Evolutionary conservation across 495 filamentous ascomycete genomes (phyloP).

Genomic region (Annulohypoxylon stygium): DNA sequence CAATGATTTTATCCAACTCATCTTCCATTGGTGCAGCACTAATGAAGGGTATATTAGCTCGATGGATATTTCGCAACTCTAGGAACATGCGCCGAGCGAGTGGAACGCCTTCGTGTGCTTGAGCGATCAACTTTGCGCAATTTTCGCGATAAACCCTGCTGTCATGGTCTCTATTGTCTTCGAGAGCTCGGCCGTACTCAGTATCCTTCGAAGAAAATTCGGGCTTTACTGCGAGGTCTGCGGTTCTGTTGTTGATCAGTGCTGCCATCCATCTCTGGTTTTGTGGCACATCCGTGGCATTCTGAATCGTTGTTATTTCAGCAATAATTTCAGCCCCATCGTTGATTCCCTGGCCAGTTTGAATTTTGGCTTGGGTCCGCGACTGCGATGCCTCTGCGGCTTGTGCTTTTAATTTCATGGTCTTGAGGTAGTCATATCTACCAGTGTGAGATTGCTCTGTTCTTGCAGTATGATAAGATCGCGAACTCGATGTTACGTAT

Average conservation of each 20-base stretch:
- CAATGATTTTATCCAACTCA: neutral
- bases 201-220: conserved; percentile 5
- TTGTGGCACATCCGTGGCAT: neutral
- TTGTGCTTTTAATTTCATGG: conserved; percentile 4
- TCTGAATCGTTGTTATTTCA: neutral
- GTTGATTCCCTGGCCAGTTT: neutral
- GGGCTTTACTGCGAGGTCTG: neutral
- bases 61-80: conserved; percentile 14
- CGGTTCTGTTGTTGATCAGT: neutral
- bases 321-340: neutral
- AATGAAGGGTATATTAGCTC: conserved; percentile 7
- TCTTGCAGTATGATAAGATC: conserved; percentile 9
- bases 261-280: conserved; percentile 18
- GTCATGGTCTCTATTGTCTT: neutral
- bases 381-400: neutral
- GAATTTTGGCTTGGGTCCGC: neutral
- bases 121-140: neutral
- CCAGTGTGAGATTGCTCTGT: conserved; percentile 5
- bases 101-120: conserved; percentile 8
- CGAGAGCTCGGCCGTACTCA: conserved; percentile 8
- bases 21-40: conserved; percentile 7
- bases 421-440: neutral
- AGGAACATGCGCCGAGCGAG: conserved; percentile 19
- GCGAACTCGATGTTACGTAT: conserved; percentile 10
- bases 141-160: neutral